Conservation (phyloP, 164 flowering plant genomes). For the Tetrastigma voinierianum region DNA sequence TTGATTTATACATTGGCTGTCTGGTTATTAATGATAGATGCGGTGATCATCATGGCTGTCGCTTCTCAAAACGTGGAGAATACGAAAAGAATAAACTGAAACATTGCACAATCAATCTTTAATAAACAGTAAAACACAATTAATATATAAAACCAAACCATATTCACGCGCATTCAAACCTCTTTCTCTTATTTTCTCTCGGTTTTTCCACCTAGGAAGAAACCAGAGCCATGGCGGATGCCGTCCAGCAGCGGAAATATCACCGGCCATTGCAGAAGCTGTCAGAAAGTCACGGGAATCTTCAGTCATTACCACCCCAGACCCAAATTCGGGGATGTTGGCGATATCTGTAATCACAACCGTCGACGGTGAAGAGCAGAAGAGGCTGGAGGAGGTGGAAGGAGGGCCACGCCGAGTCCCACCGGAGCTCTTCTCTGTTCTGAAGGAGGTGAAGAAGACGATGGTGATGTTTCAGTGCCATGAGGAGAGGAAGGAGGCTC, state of each 20-base stretch:
- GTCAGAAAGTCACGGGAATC: slow-evolving; percentile 53
- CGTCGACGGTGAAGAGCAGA: slow-evolving; percentile 43
- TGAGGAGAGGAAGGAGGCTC: slow-evolving; percentile 61
- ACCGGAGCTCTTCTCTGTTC: slow-evolving; percentile 48
- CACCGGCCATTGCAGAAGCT: slow-evolving; percentile 31
- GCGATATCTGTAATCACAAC: slow-evolving; percentile 43
- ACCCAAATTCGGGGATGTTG: slow-evolving; percentile 63
- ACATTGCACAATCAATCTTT: no score
- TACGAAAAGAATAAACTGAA: no score
- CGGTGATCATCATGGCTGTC: no score
- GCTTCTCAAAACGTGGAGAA: no score
- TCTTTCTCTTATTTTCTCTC: background rate
- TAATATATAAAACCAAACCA: no score
- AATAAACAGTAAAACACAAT: no score
- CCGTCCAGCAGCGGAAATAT: slow-evolving; percentile 15
- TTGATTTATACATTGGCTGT: no score
- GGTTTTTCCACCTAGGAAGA: background rate
- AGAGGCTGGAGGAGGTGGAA: slow-evolving; percentile 46
- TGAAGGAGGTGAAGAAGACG: slow-evolving; percentile 37
- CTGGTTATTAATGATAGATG: no score
- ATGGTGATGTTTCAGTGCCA: slow-evolving; percentile 43
- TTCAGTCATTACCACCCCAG: slow-evolving; percentile 64
- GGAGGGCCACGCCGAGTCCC: slow-evolving; percentile 43
- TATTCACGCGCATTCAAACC: background rate
- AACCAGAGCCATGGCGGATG: slow-evolving; percentile 19